Base-by-base conservation (phyloP, 495 filamentous ascomycete genomes). In the Lasiosphaeria hispida region DNA sequence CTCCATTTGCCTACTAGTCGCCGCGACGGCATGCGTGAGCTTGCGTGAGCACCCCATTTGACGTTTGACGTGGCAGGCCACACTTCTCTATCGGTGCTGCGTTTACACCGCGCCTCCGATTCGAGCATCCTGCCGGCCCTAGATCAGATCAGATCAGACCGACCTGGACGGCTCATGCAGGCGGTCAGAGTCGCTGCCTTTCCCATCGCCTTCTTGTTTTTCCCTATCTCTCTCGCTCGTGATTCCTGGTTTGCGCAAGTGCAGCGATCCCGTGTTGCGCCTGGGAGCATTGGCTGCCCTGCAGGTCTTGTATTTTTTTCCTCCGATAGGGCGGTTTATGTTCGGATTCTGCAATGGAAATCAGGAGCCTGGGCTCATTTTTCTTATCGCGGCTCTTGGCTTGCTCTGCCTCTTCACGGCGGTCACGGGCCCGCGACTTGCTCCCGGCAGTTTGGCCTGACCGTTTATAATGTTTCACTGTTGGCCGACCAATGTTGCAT, bases 1-100 rank as follows among this genome's bases (percentile, higher is more conserved):
- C 18, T 38, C 1, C 34, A 30, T 30, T 30, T 30, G 23, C 23
- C 23, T 30, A 5, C 23, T 30, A 5, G 2, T 30, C 23, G 23
- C 23, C 23, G 23, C 23, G 23, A 30, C 23, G 23, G 23, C 23
- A 30, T 30, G 23, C 44, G 15, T 42, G 33, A 47, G 52, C 19
- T 19, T 53, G 55, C 55, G 14, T 34, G 14, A 35, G 30, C 30
- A 59, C 53, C 55, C 53, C 35, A 18, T 44, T 18, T 17, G 17
- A 19, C 4, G n/a, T 40, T 52, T 52, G 49, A 52, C 49, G 36
- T 52, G 49, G 49, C 37, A 41, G 36, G 7, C 49, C 34, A 39
- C 17, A 7, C 37, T n/a, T 18, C 17, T 19, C 35, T 39, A n/a
- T 19, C 36, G 18, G 43, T 47, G 23, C 30, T 47, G 43, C 30